Evolutionary conservation across 1,139 yeast genomes (phyloP), one percentile per base, ranked within the genome.

Genomic region (Lodderomyces parapsilosis): DNA sequence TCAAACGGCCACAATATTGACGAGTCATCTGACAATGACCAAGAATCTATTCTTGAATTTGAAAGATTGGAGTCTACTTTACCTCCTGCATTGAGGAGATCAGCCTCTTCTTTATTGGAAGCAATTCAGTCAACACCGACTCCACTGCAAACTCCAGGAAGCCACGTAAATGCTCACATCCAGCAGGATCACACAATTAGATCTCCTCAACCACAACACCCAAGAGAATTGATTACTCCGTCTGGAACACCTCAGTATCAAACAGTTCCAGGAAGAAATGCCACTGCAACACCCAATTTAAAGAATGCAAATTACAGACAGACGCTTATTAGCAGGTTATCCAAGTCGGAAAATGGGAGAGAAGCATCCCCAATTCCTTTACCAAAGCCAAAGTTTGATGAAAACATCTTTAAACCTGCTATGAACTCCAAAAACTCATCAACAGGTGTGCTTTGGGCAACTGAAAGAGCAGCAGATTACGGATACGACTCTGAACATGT

Each of bases 381-480:
- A 35, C 82, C 82, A 0, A 67, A 65, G 37, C 81, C 82, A 3
- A 60, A 66, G 42, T 65, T 68, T 51, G 64, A 72, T 47, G 74
- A 68, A 36, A 71, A 62, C 38, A 75, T 76, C 47, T 73, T 72
- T 49, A 74, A 74, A 53, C 86, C 86, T 2, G 86, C 86, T 10
- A 65, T 81, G 67, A 82, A 81, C 59, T 76, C 80, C 28, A 72
- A 74, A 43, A 84, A 80, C 53, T 76, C 83, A 11, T 79, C 85
- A 8, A 81, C 87, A 1, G 87, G 87, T 45, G 87, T 81, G 15
- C 74, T 81, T 47, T 81, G 86, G 86, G 80, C 80, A 40, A 81
- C 86, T 1, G 86, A 81, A 56, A 68, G 85, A 52, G 87, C 87
- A 24, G 62, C 68, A 37, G 85, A 78, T 47, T 76, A 80, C 56